These are phyloP conservation scores for Pouteria glomerata DNA, from an alignment of 148 eudicot genomes.

Conservation along the genomic window DNA sequence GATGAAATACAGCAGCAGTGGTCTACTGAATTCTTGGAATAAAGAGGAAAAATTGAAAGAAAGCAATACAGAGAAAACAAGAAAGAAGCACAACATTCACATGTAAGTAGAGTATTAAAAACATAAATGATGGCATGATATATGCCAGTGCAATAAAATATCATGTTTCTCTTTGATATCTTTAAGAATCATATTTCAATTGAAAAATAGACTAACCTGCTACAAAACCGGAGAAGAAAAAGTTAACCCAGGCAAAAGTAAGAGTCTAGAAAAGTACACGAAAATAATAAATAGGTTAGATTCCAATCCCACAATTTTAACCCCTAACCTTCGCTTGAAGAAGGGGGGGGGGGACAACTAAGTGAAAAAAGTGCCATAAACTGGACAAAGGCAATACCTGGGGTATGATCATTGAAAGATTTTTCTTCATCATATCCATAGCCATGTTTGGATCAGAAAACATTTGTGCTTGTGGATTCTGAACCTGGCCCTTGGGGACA, in stretches of 20 bases:
- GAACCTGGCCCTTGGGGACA: slow-evolving; percentile 92
- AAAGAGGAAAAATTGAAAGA: not conserved
- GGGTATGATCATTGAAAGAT: slow-evolving; percentile 96
- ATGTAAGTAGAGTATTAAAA: not conserved
- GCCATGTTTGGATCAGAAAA: slow-evolving; percentile 99
- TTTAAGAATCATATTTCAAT: not conserved
- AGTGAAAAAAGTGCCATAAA: not conserved
- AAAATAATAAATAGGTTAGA: not conserved
- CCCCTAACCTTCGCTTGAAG: not conserved
- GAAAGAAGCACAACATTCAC: not conserved
- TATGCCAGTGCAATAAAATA: not conserved
- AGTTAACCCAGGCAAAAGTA: slow-evolving; percentile 97
- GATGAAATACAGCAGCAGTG: not conserved
- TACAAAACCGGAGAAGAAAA: slow-evolving; percentile 98
- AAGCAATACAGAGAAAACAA: not conserved
- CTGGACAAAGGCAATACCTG: slow-evolving; percentile 39
- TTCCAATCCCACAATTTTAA: slow-evolving; percentile 5
- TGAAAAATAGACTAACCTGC: slow-evolving; percentile 55
- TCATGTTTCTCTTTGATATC: not conserved
- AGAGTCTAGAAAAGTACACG: slow-evolving; percentile 52
- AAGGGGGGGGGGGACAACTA: not conserved
- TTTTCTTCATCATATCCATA: slow-evolving; percentile 99
- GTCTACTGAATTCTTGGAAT: not conserved
- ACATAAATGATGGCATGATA: not conserved
- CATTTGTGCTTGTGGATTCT: slow-evolving; percentile 95